Percentiles rank a stretch among this genome's conserved stretches.
These are phyloP conservation scores for Kwoniella dendrophila DNA, from an alignment of 768 basidiomycete species.

Conservation along the genomic window DNA sequence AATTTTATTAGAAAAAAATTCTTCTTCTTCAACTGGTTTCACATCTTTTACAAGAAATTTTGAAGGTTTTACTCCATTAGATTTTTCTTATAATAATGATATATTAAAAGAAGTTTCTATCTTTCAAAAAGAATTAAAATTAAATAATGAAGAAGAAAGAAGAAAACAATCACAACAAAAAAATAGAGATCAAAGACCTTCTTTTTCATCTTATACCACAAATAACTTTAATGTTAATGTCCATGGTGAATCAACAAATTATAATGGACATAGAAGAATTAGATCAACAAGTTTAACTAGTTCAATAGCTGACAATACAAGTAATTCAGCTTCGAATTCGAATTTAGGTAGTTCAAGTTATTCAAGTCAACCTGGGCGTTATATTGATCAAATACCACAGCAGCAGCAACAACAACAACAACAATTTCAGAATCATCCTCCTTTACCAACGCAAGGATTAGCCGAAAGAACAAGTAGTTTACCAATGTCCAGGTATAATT, in stretches of 20 bases:
- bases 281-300: slow-evolving; percentile 7
- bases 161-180: neutral
- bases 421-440: neutral
- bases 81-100: slow-evolving; percentile 79
- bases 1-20: slow-evolving; percentile 83
- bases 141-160: slow-evolving; percentile 31
- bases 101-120: slow-evolving; percentile 29
- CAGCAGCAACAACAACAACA: neutral
- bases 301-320: neutral
- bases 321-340: neutral
- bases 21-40: slow-evolving; percentile 58
- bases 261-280: neutral
- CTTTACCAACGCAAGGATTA: neutral
- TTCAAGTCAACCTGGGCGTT: slow-evolving; percentile 9
- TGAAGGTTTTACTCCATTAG: slow-evolving; percentile 85
- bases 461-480: slow-evolving; percentile 14
- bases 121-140: slow-evolving; percentile 34
- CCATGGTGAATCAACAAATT: neutral
- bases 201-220: neutral
- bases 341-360: neutral
- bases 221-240: neutral
- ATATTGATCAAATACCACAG: slow-evolving; percentile 7
- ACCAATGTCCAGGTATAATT: slow-evolving; percentile 16
- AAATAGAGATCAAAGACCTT: neutral
- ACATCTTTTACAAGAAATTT: slow-evolving; percentile 76